Evolutionary conservation across 2,329 filamentous ascomycete species (phyloP).

Genomic region (Fusarium beomiforme): DNA sequence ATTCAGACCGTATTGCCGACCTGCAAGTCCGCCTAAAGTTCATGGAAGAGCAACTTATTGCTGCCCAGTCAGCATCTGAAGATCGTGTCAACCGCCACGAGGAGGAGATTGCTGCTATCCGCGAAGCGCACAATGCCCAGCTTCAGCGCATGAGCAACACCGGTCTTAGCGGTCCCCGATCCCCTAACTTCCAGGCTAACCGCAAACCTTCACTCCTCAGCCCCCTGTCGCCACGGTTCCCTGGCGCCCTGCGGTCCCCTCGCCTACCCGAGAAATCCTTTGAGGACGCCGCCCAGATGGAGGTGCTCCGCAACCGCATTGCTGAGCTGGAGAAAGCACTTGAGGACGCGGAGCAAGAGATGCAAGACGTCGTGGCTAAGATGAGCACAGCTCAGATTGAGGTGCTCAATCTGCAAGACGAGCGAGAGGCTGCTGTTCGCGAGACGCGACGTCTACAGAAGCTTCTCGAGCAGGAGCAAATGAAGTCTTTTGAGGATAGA

Average conservation of each 20-base stretch:
- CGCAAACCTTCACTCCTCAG: slow-evolving; percentile 50
- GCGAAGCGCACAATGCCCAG: slow-evolving; percentile 80
- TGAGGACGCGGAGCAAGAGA: slow-evolving; percentile 71
- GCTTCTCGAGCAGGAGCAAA: slow-evolving; percentile 71
- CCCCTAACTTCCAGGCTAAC: slow-evolving; percentile 46
- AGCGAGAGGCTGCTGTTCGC: slow-evolving; percentile 77
- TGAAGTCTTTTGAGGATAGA: slow-evolving; percentile 58
- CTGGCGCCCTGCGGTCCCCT: slow-evolving; percentile 49
- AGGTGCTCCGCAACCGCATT: slow-evolving; percentile 80
- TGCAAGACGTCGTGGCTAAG: slow-evolving; percentile 81
- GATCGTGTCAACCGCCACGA: slow-evolving; percentile 86
- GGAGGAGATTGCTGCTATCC: slow-evolving; percentile 80
- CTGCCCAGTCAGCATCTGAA: slow-evolving; percentile 87
- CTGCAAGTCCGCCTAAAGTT: slow-evolving; percentile 83
- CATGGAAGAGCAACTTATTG: slow-evolving; percentile 85
- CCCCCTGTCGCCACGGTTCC: slow-evolving; percentile 50
- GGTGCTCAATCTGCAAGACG: slow-evolving; percentile 80
- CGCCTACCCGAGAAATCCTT: slow-evolving; percentile 71
- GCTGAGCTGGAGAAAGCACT: slow-evolving; percentile 83
- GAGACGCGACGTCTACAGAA: slow-evolving; percentile 76
- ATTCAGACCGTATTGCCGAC: slow-evolving; percentile 82
- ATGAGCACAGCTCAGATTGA: slow-evolving; percentile 88
- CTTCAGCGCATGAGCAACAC: slow-evolving; percentile 75
- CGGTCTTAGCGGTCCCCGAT: slow-evolving; percentile 45
- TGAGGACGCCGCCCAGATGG: slow-evolving; percentile 77